Conservation (phyloP, 2,329 filamentous ascomycete species). For the Colletotrichum lupini region DNA sequence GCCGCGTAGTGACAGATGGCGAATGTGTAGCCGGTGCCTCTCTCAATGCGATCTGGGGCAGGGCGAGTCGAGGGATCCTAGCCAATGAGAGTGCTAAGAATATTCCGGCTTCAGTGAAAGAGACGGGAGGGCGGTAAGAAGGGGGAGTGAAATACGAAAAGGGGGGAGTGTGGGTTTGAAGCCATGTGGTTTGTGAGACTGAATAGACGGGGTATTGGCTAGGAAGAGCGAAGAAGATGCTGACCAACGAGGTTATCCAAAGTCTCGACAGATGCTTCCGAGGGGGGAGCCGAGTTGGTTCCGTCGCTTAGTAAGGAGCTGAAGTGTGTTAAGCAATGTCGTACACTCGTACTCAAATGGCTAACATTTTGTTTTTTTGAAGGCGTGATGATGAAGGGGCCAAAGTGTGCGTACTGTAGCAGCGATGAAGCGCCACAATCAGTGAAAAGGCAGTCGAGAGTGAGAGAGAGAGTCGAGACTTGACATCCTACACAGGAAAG, state of each 20-base stretch:
- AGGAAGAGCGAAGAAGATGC: neutral
- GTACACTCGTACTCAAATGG: neutral
- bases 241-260: constrained; percentile 2
- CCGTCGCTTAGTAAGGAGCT: constrained; percentile 5
- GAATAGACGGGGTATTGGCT: neutral
- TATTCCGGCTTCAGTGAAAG: constrained; percentile 15
- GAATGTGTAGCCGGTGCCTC: neutral
- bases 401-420: neutral
- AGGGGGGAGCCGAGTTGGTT: neutral
- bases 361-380: neutral
- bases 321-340: neutral
- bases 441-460: neutral
- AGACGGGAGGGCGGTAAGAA: neutral
- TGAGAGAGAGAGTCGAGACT: neutral
- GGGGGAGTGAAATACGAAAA: neutral
- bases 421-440: neutral
- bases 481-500: neutral
- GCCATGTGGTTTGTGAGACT: constrained; percentile 7
- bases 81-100: constrained; percentile 24
- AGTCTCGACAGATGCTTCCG: neutral
- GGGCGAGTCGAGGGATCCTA: constrained; percentile 14
- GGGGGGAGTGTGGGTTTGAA: neutral
- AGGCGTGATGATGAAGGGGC: neutral
- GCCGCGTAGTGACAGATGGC: constrained; percentile 13
- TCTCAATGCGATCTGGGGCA: neutral